phyloP scores from a whole-genome alignment of 1,139 yeast species.

The Candida dubliniensis region DNA sequence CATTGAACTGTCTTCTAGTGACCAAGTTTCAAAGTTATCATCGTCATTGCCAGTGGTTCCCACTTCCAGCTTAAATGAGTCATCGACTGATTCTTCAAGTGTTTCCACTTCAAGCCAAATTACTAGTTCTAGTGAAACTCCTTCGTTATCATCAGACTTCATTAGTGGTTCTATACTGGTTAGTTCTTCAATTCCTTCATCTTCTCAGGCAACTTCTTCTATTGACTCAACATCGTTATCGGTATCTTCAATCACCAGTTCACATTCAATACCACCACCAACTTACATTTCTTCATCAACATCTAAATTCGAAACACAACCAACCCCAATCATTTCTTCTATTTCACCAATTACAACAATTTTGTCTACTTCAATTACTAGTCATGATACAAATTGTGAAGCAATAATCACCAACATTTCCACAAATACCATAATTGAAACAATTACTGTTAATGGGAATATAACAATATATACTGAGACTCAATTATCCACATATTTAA shows the following conservation, averaged over 20 bases:
- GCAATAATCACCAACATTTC: background rate
- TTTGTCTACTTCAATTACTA: constrained; percentile 2
- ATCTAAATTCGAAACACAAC: constrained; percentile 3
- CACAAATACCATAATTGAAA: background rate
- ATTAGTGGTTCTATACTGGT: too few relatives aligned
- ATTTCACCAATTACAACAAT: constrained; percentile 3
- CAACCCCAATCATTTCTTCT: background rate
- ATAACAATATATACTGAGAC: constrained; percentile 1
- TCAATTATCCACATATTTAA: background rate
- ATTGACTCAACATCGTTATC: background rate
- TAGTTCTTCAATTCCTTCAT: too few relatives aligned
- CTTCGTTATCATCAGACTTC: too few relatives aligned
- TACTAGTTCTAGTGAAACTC: background rate
- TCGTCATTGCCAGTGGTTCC: background rate
- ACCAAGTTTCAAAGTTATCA: background rate
- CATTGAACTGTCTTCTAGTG: background rate
- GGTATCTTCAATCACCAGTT: too few relatives aligned
- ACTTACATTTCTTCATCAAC: background rate
- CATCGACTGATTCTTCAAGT: background rate
- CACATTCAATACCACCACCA: background rate
- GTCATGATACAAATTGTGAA: background rate
- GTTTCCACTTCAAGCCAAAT: background rate
- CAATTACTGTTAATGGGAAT: constrained; percentile 1
- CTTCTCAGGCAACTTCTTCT: background rate
- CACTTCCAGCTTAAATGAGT: background rate